phyloP scores from a whole-genome alignment of 1,284 basidiomycete genomes.

The Tilletia indica region DNA sequence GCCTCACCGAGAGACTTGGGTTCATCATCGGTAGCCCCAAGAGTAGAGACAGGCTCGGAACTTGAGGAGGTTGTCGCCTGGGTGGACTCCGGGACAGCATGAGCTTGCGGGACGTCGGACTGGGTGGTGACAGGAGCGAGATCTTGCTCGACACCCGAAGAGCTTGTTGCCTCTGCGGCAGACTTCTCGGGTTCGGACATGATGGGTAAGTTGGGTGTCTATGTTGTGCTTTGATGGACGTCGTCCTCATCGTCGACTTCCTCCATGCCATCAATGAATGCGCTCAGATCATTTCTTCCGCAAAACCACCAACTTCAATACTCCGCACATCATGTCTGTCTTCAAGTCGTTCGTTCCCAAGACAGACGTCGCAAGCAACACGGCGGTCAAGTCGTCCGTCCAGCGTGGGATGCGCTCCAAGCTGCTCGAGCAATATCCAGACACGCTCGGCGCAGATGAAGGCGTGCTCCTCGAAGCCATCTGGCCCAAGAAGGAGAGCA shows the following conservation, averaged over 20 bases:
- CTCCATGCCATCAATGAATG: too few relatives aligned
- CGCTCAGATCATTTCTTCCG: neutral
- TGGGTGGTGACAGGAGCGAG: too few relatives aligned
- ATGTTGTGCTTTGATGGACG: neutral
- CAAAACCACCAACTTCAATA: neutral
- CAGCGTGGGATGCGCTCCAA: slow-evolving; percentile 81
- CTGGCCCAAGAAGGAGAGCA: slow-evolving; percentile 97
- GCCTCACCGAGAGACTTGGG: too few relatives aligned
- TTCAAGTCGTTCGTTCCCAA: slow-evolving; percentile 59
- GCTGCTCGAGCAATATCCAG: slow-evolving; percentile 78
- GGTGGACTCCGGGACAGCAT: too few relatives aligned
- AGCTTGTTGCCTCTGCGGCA: too few relatives aligned
- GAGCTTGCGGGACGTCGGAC: too few relatives aligned
- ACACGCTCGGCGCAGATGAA: slow-evolving; percentile 58
- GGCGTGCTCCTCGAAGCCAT: slow-evolving; percentile 74
- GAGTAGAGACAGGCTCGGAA: too few relatives aligned
- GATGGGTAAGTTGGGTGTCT: neutral
- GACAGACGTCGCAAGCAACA: slow-evolving; percentile 84
- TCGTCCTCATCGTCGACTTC: neutral
- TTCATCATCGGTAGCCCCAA: too few relatives aligned
- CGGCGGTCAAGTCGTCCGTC: slow-evolving; percentile 90
- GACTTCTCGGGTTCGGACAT: too few relatives aligned
- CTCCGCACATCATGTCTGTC: slow-evolving; percentile 43
- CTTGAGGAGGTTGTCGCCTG: too few relatives aligned
- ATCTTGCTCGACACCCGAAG: too few relatives aligned